phyloP scores from a whole-genome alignment of 78 protist genomes.

The Anaeramoeba flamelloides region DNA sequence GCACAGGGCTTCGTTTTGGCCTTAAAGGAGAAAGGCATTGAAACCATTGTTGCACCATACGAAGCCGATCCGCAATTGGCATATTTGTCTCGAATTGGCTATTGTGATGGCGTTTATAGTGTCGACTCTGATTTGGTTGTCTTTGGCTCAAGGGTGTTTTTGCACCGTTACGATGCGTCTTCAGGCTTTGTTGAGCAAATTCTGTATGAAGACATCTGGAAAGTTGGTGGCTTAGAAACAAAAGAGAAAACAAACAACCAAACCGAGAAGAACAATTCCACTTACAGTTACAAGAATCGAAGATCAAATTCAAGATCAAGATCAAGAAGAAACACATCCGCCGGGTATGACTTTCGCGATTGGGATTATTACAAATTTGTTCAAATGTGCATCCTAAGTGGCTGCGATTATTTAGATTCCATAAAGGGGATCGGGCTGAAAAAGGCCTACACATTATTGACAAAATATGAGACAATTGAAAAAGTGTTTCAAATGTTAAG shows the following conservation, averaged over 20 bases:
- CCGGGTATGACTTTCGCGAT: neutral
- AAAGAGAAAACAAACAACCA: neutral
- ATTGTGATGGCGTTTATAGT: constrained; percentile 58
- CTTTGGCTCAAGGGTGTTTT: constrained; percentile 32
- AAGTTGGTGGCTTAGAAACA: too few relatives aligned
- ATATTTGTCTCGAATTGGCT: constrained; percentile 34
- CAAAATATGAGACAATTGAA: constrained; percentile 9
- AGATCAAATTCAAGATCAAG: neutral
- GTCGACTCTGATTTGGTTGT: constrained; percentile 91
- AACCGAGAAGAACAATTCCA: neutral
- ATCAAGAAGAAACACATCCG: neutral
- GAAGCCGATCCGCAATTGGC: constrained; percentile 98
- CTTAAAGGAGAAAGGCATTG: constrained; percentile 24
- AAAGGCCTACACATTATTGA: constrained; percentile 45
- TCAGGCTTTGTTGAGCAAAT: neutral
- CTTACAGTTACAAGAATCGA: neutral
- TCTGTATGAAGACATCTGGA: too few relatives aligned
- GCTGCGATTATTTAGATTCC: constrained; percentile 84
- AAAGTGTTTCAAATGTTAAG: neutral
- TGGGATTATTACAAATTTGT: constrained; percentile 14
- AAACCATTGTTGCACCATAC: constrained; percentile 87
- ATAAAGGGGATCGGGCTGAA: constrained; percentile 69
- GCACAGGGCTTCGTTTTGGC: constrained; percentile 5
- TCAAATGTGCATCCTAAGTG: constrained; percentile 67
- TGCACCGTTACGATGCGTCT: neutral